Percentiles rank a stretch among this genome's conserved stretches.
Evolutionary conservation across 2,329 filamentous ascomycete genomes (phyloP).

Genomic region (Fusarium oxysporum): DNA sequence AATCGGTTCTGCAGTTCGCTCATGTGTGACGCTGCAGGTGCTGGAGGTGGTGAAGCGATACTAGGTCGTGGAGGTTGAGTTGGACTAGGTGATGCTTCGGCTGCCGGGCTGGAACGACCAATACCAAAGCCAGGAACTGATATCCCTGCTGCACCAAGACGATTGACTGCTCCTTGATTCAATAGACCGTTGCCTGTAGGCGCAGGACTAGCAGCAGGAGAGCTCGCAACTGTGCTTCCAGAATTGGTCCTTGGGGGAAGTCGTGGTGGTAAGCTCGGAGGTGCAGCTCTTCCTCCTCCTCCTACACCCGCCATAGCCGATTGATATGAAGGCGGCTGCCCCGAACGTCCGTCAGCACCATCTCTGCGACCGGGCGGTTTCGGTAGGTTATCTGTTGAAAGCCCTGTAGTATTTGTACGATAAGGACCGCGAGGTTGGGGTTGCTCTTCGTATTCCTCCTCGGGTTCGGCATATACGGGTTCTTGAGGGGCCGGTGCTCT

Average conservation of each 20-base stretch:
- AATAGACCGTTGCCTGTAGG: conserved; percentile 48
- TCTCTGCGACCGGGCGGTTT: conserved; percentile 72
- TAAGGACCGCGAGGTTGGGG: conserved; percentile 72
- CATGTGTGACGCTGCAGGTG: conserved; percentile 58
- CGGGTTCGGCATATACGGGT: conserved; percentile 14
- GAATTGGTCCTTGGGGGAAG: conserved; percentile 63
- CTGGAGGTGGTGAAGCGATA: conserved; percentile 35
- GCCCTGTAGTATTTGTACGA: conserved; percentile 75
- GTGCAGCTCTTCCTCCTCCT: conserved; percentile 44
- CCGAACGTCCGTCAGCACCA: conserved; percentile 51
- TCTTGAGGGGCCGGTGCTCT: conserved; percentile 32
- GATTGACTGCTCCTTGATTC: conserved; percentile 69
- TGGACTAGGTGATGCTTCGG: conserved; percentile 44
- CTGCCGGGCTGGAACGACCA: conserved; percentile 55
- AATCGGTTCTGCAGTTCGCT: conserved; percentile 78
- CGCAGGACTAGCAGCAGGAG: conserved; percentile 38
- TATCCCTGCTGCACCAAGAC: conserved; percentile 79
- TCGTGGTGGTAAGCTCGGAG: conserved; percentile 77
- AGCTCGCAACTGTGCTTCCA: conserved; percentile 46
- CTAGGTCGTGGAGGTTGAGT: conserved; percentile 43
- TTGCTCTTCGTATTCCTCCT: conserved; percentile 45
- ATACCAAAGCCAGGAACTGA: conserved; percentile 85
- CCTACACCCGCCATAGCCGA: conserved; percentile 43
- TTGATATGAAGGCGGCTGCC: conserved; percentile 49
- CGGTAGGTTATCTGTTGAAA: conserved; percentile 76